Conservation (phyloP, 148 eudicot species). For the Nyssa sinensis region DNA sequence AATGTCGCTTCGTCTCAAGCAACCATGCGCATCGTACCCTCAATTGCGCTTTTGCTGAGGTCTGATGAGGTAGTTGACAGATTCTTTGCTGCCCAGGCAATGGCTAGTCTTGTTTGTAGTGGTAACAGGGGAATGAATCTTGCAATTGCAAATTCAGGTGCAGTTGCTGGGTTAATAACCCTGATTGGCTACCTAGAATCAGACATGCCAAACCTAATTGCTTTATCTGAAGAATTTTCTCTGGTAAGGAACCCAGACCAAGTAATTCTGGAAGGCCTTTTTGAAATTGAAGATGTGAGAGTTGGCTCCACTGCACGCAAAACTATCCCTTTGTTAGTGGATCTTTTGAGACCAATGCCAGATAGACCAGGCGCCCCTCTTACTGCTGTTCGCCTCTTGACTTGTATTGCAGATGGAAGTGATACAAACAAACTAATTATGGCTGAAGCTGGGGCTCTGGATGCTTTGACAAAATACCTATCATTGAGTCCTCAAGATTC, state of each 20-base stretch:
- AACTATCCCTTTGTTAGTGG: slow-evolving; percentile 73
- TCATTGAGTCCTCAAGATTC: slow-evolving; percentile 79
- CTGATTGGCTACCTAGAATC: slow-evolving; percentile 61
- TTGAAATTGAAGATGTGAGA: slow-evolving; percentile 69
- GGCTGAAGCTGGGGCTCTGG: slow-evolving; percentile 89
- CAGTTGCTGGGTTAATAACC: slow-evolving; percentile 52
- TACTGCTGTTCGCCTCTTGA: slow-evolving; percentile 55
- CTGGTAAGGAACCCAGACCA: slow-evolving; percentile 60
- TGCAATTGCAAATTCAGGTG: slow-evolving; percentile 76
- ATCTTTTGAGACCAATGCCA: slow-evolving; percentile 77
- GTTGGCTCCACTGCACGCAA: slow-evolving; percentile 65
- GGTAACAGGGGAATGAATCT: slow-evolving; percentile 54
- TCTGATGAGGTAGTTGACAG: slow-evolving; percentile 66
- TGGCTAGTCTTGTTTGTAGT: slow-evolving; percentile 67
- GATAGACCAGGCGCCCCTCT: slow-evolving; percentile 80
- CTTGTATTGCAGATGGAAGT: slow-evolving; percentile 59
- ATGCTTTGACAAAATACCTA: slow-evolving; percentile 73
- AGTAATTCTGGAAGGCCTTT: slow-evolving; percentile 57
- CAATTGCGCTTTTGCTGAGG: slow-evolving; percentile 58
- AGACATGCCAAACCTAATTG: slow-evolving; percentile 66
- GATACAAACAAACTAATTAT: slow-evolving; percentile 69
- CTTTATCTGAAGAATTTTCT: slow-evolving; percentile 66
- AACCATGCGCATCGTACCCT: slow-evolving; percentile 53
- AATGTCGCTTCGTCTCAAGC: slow-evolving; percentile 48
- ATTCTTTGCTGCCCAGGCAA: slow-evolving; percentile 80